These are phyloP conservation scores for Leucoagaricus sp. DNA, from an alignment of 1,284 basidiomycete genomes.

Conservation along the genomic window DNA sequence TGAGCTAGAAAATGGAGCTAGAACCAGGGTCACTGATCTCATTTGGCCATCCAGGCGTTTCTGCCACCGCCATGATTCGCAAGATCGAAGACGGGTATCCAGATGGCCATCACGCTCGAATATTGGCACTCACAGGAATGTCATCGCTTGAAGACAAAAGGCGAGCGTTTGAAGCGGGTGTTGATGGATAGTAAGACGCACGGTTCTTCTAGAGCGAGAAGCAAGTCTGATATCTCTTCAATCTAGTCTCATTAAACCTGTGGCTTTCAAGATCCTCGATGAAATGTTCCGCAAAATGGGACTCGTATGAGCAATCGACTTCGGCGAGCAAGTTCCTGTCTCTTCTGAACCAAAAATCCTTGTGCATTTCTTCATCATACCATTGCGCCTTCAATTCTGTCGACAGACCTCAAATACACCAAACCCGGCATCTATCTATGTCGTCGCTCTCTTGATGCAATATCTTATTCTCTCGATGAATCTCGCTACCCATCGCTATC, in stretches of 20 bases:
- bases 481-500: neutral
- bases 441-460: neutral
- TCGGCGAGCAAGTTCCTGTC: neutral
- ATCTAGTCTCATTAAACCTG: constrained; percentile 84
- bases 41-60: constrained; percentile 54
- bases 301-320: neutral
- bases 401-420: neutral
- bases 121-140: constrained; percentile 91
- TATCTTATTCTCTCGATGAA: neutral
- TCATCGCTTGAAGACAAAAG: constrained; percentile 92
- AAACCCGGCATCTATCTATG: neutral
- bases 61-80: constrained; percentile 84
- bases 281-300: constrained; percentile 82
- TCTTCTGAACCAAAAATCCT: neutral
- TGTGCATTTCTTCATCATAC: neutral
- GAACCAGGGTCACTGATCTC: neutral
- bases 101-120: constrained; percentile 49
- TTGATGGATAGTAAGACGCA: constrained; percentile 86
- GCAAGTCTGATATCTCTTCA: constrained; percentile 2
- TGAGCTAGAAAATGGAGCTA: constrained; percentile 21
- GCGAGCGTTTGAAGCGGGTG: constrained; percentile 88
- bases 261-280: constrained; percentile 87
- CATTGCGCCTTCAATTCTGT: neutral
- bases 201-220: neutral
- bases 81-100: constrained; percentile 60